Conservation (phyloP, 371 early-diverging fungal species). For the Mortierella sp. region DNA sequence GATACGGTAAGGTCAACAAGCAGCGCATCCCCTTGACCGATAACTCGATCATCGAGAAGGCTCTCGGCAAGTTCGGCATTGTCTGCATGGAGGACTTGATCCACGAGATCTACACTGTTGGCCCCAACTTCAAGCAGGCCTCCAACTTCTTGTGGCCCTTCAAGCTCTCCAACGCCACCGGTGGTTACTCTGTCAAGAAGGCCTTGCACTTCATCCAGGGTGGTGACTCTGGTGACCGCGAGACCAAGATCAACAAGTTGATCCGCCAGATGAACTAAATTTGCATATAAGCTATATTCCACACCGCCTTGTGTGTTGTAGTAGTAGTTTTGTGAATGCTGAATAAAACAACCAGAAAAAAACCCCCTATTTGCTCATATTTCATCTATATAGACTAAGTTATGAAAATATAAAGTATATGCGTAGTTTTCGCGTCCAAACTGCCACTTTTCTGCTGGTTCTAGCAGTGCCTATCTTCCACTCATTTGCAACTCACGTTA, state of each 20-base stretch:
- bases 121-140: conserved; percentile 97
- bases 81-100: conserved; percentile 99
- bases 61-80: conserved; percentile 96
- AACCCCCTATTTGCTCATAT: too few relatives aligned
- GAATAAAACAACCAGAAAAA: conserved; percentile 24
- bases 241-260: conserved; percentile 94
- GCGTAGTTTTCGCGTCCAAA: too few relatives aligned
- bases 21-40: conserved; percentile 97
- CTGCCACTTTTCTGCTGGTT: too few relatives aligned
- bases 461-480: too few relatives aligned
- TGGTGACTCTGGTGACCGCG: conserved; percentile 98
- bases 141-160: conserved; percentile 99
- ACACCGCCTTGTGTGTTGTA: too few relatives aligned
- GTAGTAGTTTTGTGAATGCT: conserved; percentile 27
- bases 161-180: conserved; percentile 98
- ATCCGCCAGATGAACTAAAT: conserved; percentile 95
- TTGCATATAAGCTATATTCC: too few relatives aligned
- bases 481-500: too few relatives aligned
- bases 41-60: conserved; percentile 95
- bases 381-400: too few relatives aligned
- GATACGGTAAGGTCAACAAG: conserved; percentile 97
- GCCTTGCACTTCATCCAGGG: conserved; percentile 97
- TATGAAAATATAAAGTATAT: too few relatives aligned
- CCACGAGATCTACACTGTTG: conserved; percentile 99
- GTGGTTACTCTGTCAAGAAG: conserved; percentile 97